phyloP scores from a whole-genome alignment of 768 basidiomycete species.

The Mrakia gelida region DNA sequence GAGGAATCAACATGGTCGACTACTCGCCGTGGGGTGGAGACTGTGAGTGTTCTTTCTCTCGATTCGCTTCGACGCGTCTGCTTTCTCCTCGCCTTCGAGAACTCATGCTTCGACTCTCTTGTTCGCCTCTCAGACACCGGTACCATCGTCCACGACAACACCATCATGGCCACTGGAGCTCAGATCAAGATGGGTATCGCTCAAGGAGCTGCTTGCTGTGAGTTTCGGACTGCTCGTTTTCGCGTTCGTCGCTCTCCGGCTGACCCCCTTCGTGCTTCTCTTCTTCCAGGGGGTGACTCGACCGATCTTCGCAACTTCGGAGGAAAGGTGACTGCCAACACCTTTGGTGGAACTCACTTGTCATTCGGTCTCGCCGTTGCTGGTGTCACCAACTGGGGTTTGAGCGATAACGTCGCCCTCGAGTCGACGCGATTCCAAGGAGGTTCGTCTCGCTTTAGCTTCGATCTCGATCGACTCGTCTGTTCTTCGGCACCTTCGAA shows the following conservation, averaged over 20 bases:
- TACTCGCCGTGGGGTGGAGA: neutral
- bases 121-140: neutral
- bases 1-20: constrained; percentile 21
- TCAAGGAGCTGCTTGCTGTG: neutral
- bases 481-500: neutral
- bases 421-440: neutral
- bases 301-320: neutral
- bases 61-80: neutral
- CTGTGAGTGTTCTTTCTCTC: neutral
- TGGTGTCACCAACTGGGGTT: neutral
- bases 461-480: neutral
- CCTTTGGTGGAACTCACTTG: neutral
- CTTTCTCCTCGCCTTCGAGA: neutral
- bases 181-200: neutral
- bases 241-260: neutral
- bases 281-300: neutral
- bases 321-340: neutral
- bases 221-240: neutral
- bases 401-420: neutral
- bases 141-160: neutral
- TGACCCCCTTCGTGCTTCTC: neutral
- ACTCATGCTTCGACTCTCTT: neutral
- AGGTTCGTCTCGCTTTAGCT: neutral
- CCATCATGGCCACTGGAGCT: neutral
- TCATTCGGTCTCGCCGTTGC: constrained; percentile 20